A percentile compares a stretch with the other conserved stretches of the same genome.
Conservation (phyloP, 352 stramenopile species). For the Phytopythium litorale region DNA sequence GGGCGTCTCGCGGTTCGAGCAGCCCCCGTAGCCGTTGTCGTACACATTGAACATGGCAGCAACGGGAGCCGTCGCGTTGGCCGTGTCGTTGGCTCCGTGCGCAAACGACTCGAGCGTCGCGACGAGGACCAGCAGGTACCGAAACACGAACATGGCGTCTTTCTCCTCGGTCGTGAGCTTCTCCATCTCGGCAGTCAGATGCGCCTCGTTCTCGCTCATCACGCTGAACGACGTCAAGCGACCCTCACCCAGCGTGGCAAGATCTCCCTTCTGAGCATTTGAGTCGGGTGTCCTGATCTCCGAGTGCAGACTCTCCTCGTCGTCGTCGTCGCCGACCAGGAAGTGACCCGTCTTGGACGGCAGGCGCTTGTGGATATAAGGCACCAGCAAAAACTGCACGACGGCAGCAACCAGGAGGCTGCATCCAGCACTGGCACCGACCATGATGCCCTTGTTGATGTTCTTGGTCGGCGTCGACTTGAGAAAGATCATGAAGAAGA, state of each 20-base stretch:
- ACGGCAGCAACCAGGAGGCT: background rate
- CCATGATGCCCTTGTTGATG: constrained; percentile 6
- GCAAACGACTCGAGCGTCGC: constrained; percentile 64
- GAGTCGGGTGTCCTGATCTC: too few relatives aligned
- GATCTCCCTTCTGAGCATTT: too few relatives aligned
- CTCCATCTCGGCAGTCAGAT: background rate
- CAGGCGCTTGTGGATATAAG: constrained; percentile 15
- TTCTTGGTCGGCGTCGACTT: constrained; percentile 3
- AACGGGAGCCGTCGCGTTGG: constrained; percentile 70
- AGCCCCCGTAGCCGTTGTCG: constrained; percentile 20
- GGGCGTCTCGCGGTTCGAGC: constrained; percentile 3
- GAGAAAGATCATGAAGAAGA: constrained; percentile 37
- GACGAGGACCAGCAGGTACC: constrained; percentile 70
- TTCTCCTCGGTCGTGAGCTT: constrained; percentile 27
- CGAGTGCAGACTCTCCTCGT: background rate
- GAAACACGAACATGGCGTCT: constrained; percentile 35
- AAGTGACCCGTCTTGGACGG: constrained; percentile 18
- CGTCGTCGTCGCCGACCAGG: background rate
- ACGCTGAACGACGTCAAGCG: too few relatives aligned
- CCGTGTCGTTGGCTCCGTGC: constrained; percentile 79
- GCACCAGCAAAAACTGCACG: constrained; percentile 16
- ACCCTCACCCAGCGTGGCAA: too few relatives aligned
- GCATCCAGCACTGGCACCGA: background rate
- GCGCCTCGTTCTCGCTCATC: too few relatives aligned
- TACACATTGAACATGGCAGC: constrained; percentile 56